Evolutionary conservation across 306 rosid species (phyloP).

Genomic region (Quercus wislizeni): DNA sequence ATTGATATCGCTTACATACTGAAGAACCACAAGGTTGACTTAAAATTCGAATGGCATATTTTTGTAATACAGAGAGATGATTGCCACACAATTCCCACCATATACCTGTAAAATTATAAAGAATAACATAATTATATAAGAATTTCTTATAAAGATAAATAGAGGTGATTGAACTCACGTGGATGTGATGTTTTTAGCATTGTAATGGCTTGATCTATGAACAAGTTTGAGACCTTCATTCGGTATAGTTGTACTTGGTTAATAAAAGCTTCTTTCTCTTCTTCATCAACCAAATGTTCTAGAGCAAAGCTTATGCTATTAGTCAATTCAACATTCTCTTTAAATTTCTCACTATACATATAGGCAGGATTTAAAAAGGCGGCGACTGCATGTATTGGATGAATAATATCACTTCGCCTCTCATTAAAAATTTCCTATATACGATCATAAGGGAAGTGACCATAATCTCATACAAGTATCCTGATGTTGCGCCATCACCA

Average conservation of each 20-base stretch:
- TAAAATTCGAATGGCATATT: background rate
- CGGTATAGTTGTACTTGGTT: background rate
- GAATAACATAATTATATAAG: too few relatives aligned
- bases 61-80: background rate
- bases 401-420: background rate
- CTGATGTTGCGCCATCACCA: background rate
- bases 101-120: background rate
- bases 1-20: background rate
- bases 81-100: background rate
- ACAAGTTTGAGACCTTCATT: background rate
- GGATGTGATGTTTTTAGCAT: background rate
- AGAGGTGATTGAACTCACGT: background rate
- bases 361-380: conserved; percentile 7
- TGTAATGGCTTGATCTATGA: background rate
- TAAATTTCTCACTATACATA: background rate
- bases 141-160: background rate
- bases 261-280: background rate
- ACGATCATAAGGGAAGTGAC: background rate
- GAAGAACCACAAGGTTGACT: background rate
- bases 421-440: background rate
- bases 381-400: background rate
- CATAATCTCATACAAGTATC: background rate
- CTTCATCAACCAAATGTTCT: background rate
- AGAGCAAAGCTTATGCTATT: background rate
- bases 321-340: background rate